Evolutionary conservation across 495 filamentous ascomycete species (phyloP).

Genomic region (Corynascus novoguineensis): DNA sequence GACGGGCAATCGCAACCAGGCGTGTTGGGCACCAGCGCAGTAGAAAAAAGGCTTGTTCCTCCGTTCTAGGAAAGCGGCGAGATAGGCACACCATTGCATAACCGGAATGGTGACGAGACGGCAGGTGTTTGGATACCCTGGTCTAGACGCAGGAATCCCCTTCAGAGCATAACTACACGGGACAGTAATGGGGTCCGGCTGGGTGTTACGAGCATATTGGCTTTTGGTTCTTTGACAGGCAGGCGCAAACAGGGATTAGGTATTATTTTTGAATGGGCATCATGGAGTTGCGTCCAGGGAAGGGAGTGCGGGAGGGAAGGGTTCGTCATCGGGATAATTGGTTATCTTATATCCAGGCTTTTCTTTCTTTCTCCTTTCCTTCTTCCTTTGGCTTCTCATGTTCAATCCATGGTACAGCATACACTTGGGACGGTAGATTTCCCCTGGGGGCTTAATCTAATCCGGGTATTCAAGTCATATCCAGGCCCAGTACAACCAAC

Average conservation of each 20-base stretch:
- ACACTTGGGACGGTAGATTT: not conserved
- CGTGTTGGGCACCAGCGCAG: too few species aligned
- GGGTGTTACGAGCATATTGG: not conserved
- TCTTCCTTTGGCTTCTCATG: too few species aligned
- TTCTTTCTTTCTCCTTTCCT: not conserved
- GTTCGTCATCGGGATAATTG: not conserved
- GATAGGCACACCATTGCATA: too few species aligned
- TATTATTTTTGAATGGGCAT: not conserved
- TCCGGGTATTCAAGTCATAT: not conserved
- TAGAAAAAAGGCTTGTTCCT: too few species aligned
- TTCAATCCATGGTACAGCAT: too few species aligned
- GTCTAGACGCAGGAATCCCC: not conserved
- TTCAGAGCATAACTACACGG: not conserved
- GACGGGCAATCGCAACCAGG: too few species aligned
- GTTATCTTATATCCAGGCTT: not conserved
- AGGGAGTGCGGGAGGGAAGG: not conserved
- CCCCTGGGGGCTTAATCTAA: not conserved
- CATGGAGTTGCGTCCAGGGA: not conserved
- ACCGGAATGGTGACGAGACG: too few species aligned
- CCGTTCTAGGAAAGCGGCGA: not conserved
- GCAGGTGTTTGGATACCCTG: not conserved
- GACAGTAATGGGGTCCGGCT: not conserved
- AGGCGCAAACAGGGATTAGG: not conserved
- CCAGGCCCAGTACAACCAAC: not conserved
- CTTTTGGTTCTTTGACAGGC: not conserved